Evolutionary conservation across 108 stramenopile species (phyloP), one percentile per base, ranked within the genome.

Genomic region (Seminavis robusta): DNA sequence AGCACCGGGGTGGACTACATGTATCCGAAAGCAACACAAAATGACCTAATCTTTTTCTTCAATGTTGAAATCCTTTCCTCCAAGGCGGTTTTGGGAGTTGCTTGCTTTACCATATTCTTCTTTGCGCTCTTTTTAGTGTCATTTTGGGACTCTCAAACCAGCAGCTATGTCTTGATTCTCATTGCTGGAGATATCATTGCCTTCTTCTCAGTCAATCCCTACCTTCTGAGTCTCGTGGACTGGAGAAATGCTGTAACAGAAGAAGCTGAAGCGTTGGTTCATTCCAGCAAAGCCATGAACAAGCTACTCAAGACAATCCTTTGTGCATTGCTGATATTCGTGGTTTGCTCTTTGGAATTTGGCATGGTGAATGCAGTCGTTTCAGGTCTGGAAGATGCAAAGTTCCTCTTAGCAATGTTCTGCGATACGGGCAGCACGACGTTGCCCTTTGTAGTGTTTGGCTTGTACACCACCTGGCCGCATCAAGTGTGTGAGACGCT

Each of bases 231-330:
- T 8, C 54, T 81, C 32, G 47, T 44, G 16, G 84, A 79, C 51
- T 86, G 84, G 84, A 20, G 84, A 15, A 74, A 65, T 31, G 65
- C 46, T 47, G 74, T 81, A 78, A 58, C 44, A 3, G 84, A 86
- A 46, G 84, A 86, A 61, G 62, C 64, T 33, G 84, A 86, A 39
- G 84, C 84, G 9, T 58, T 81, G 45, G 16, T 81, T 13, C 84
- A 86, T 57, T 63, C 78, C 8, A 77, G 76, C 38, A 69, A 67
- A 37, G 30, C 21, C 13, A 81, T 59, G 75, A 86, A 81, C 56
- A 74, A 75, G 27, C 46, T 59, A 10, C 42, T 81, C 1, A 86
- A 82, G 54, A 44, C 67, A 9, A 23, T 46, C 1, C 47, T 82
- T 46, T 67, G 73, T 0, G 8, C 71, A 24, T 33, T 66, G 7